Evolutionary conservation across 2,329 filamentous ascomycete species (phyloP).

Genomic region (Hypocreales sp.): DNA sequence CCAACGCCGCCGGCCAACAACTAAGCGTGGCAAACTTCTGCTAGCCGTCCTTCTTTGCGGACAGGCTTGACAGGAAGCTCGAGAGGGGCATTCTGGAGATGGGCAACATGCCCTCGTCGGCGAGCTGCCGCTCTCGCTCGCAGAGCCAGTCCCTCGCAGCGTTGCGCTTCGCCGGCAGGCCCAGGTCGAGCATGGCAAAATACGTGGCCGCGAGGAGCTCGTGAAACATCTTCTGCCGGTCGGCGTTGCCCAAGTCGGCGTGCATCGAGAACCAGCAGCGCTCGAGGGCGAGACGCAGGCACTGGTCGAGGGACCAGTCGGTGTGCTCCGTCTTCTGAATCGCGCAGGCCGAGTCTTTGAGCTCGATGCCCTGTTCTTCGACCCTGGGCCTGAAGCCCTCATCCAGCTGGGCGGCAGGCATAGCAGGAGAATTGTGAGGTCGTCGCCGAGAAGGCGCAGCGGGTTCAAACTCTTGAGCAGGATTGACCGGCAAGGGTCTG

Average conservation of each 20-base stretch:
- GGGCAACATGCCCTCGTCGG: background rate
- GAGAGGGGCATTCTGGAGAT: background rate
- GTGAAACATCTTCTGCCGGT: background rate
- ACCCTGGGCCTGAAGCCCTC: background rate
- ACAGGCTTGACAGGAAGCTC: too few relatives aligned
- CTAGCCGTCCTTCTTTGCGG: too few relatives aligned
- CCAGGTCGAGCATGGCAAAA: background rate
- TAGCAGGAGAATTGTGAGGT: background rate
- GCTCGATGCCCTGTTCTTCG: background rate
- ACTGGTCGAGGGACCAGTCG: constrained; percentile 3
- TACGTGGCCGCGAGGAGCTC: background rate
- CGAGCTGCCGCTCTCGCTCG: background rate
- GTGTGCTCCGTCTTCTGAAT: constrained; percentile 4
- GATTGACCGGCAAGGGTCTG: too few relatives aligned
- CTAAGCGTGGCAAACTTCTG: too few relatives aligned
- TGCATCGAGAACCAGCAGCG: constrained; percentile 1
- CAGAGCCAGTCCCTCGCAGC: background rate
- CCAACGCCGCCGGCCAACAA: too few relatives aligned
- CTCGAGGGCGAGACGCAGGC: constrained; percentile 1
- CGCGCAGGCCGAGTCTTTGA: background rate
- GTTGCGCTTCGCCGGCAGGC: background rate
- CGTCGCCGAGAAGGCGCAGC: too few relatives aligned
- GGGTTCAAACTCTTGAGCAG: too few relatives aligned
- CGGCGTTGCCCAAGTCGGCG: background rate
- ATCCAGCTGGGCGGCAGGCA: background rate